Evolutionary conservation across 805 yeast species (phyloP), one percentile per base, ranked within the genome.

Genomic region (Hanseniaspora valbyensis): DNA sequence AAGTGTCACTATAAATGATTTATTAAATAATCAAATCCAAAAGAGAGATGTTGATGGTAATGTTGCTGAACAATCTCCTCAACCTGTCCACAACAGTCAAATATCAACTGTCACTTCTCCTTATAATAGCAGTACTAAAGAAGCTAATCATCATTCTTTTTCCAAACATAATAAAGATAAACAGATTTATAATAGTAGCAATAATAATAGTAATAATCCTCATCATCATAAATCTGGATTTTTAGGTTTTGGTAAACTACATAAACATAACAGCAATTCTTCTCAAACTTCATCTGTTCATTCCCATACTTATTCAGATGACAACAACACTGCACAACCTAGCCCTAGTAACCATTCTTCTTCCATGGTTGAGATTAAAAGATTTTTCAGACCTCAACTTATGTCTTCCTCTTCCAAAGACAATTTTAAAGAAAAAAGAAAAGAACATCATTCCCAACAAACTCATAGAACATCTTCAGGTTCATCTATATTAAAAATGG

Each of bases 311-410:
- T 41, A 28, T n/a, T 44, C 50, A 2, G 49, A 51, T 41, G 53
- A 51, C 18, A 45, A 44, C 25, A 36, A 2, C 33, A 22, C 28
- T 30, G 41, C 48, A 48, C 43, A 43, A 39, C 46, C 21, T 43
- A 26, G n/a, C 22, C 22, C 28, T 21, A 34, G 12, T 25, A 33
- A 43, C 26, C 40, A 48, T n/a, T 38, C 44, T 52, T 60, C 63
- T 52, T 78, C 86, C 22, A 81, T 81, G 84, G 80, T 75, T 22
- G 88, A 81, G 56, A 66, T 82, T 63, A 82, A 81, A 60, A 71
- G 84, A 59, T 80, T 82, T 57, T 82, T 82, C 63, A 76, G 83
- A 59, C 83, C 85, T 16, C 53, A 51, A 22, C 43, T 44, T 14
- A 40, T 50, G 18, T 29, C 40, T 22, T 24, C 46, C 18, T 25